Base-by-base conservation (phyloP, 75 land plant genomes). In the Cupressus sempervirens region DNA sequence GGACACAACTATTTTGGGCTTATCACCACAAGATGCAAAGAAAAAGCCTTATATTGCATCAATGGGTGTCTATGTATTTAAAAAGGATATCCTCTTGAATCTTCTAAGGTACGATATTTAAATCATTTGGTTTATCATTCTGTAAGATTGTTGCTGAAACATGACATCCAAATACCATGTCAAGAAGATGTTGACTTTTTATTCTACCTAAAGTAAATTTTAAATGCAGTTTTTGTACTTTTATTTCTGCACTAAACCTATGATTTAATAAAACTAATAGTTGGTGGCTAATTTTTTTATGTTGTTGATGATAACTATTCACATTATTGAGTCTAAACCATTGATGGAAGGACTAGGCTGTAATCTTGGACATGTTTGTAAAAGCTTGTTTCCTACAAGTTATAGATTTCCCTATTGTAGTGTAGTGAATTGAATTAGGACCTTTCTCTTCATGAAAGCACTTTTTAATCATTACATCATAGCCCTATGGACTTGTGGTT, bases 41-140 rank as follows among this genome's bases (percentile, higher is more conserved):
- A 91, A 90, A 86, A 92, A 92, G 80, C 99, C 96, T 41, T 97
- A 97, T 85, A 96, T 97, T 83, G 99, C 99, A 76, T 97, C 99
- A 8, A 97, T 97, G 99, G 99, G 99, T 50, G 96, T 97, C 52
- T 97, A 97, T 83, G 90, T 96, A 38, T 97, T 97, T 90, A 97
- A 93, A 85, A 97, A 96, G 85, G 96, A 96, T 32, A 91, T 96
- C 35, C 98, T 97, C 85, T 84, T 96, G 56, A 96, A 97, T 87
- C 92, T 97, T 79, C 83, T 97, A n/a, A 94, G 98, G 99, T 97
- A 90, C n/a, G 81, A n/a, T 40, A 79, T 79, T 45, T 50, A n/a
- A 45, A 76, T 38, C 10, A 43, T 41, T 76, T 79, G 8, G 81
- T 11, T 3, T 72, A n/a, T 41, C 0, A 20, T 79, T 12, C 6